Conservation (phyloP, 371 early-diverging fungal genomes). For the Parasitella parasitica region DNA sequence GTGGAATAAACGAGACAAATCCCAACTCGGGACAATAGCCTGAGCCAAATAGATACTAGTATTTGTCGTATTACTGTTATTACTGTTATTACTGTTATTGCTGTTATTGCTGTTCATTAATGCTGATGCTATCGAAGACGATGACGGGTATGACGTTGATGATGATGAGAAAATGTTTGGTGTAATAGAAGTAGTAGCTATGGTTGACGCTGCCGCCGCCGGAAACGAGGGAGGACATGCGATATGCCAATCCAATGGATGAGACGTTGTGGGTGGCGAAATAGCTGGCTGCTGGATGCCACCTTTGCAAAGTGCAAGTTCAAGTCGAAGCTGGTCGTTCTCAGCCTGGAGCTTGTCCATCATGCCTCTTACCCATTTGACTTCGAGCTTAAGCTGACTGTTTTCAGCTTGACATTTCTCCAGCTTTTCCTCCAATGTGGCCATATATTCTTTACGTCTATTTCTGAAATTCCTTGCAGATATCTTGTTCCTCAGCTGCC, state of each 20-base stretch:
- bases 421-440: slow-evolving; percentile 14
- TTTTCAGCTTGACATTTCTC: slow-evolving; percentile 20
- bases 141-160: background rate
- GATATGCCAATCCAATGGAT: background rate
- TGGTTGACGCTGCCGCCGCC: background rate
- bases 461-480: slow-evolving; percentile 31
- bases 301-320: slow-evolving; percentile 19
- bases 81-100: no score
- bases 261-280: background rate
- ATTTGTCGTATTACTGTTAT: background rate
- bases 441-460: slow-evolving; percentile 26
- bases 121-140: background rate
- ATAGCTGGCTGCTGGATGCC: slow-evolving; percentile 14
- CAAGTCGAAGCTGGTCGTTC: slow-evolving; percentile 23
- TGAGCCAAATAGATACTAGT: slow-evolving; percentile 15
- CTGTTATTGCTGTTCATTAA: no score
- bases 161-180: background rate
- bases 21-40: slow-evolving; percentile 20
- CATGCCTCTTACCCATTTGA: slow-evolving; percentile 24
- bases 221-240: background rate
- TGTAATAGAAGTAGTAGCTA: background rate
- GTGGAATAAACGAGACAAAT: slow-evolving; percentile 5
- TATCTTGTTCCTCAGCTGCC: slow-evolving; percentile 28
- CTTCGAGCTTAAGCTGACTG: slow-evolving; percentile 18
- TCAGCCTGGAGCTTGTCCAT: slow-evolving; percentile 29